Evolutionary conservation across 352 stramenopile species (phyloP).

Genomic region (Pythium brassicae): DNA sequence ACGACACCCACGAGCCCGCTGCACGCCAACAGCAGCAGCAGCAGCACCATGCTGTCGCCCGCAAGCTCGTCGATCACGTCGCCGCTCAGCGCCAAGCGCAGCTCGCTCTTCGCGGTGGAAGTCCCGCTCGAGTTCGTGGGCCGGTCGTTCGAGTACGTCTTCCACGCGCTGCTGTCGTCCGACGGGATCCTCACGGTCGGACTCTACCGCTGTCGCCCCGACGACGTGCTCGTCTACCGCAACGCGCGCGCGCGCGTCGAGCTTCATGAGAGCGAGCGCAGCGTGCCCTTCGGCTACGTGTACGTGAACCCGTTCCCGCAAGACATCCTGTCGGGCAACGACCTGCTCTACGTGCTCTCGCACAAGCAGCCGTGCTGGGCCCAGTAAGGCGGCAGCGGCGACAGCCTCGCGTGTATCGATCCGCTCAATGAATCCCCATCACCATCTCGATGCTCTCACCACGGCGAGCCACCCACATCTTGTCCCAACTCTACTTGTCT

Average conservation of each 20-base stretch:
- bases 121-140: conserved; percentile 80
- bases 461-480: no score
- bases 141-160: conserved; percentile 77
- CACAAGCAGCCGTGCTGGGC: conserved; percentile 78
- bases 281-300: conserved; percentile 76
- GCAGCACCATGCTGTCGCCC: conserved; percentile 20
- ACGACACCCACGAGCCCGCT: conserved; percentile 18
- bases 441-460: no score
- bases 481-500: conserved; percentile 6
- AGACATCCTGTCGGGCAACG: conserved; percentile 73
- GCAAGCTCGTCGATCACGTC: conserved; percentile 28
- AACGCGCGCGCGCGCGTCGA: conserved; percentile 35
- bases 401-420: neutral
- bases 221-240: conserved; percentile 23
- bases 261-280: conserved; percentile 56
- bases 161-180: conserved; percentile 77
- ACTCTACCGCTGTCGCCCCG: conserved; percentile 70
- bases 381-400: neutral
- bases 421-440: neutral
- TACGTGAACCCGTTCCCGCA: conserved; percentile 80
- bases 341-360: conserved; percentile 80
- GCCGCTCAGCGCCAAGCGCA: conserved; percentile 38
- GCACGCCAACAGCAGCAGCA: neutral
- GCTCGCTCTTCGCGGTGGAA: conserved; percentile 77
- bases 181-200: conserved; percentile 77